Percentiles rank a stretch among this genome's conserved stretches.
Evolutionary conservation across 345 rosid species (phyloP).

Genomic region (Lepidium africanum): DNA sequence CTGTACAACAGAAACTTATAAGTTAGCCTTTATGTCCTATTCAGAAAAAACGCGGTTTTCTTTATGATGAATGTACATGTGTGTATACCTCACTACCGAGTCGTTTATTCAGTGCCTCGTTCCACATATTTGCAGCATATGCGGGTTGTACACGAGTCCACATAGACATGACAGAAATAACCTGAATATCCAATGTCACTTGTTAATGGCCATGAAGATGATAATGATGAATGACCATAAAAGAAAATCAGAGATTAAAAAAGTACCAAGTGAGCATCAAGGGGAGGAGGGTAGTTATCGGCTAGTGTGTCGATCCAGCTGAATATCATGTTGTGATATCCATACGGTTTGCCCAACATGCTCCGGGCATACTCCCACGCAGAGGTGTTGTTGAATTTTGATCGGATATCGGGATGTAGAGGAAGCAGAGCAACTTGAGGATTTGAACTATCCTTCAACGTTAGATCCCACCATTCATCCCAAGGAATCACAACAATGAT

Average conservation of each 20-base stretch:
- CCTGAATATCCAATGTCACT: slow-evolving; percentile 39
- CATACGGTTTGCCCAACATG: slow-evolving; percentile 98
- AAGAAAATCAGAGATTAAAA: neutral
- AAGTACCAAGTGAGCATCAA: slow-evolving; percentile 98
- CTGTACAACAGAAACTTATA: slow-evolving; percentile 28
- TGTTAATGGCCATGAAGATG: neutral
- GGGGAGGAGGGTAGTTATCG: slow-evolving; percentile 96
- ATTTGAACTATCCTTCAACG: slow-evolving; percentile 79
- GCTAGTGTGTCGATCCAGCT: slow-evolving; percentile 96
- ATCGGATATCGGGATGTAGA: slow-evolving; percentile 68
- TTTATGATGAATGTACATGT: neutral
- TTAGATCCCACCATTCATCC: slow-evolving; percentile 97
- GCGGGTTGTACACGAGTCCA: slow-evolving; percentile 96
- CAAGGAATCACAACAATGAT: slow-evolving; percentile 79
- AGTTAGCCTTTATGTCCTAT: neutral
- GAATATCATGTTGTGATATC: slow-evolving; percentile 98
- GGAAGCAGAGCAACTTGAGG: slow-evolving; percentile 94
- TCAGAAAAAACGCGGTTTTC: neutral
- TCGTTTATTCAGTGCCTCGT: slow-evolving; percentile 94
- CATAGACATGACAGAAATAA: slow-evolving; percentile 98
- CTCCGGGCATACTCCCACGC: slow-evolving; percentile 95
- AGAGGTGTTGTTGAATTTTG: slow-evolving; percentile 72
- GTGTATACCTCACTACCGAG: slow-evolving; percentile 75
- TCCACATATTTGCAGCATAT: slow-evolving; percentile 99
- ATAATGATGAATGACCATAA: neutral